phyloP scores from a whole-genome alignment of 345 rosid genomes.

The Kernera saxatilis region DNA sequence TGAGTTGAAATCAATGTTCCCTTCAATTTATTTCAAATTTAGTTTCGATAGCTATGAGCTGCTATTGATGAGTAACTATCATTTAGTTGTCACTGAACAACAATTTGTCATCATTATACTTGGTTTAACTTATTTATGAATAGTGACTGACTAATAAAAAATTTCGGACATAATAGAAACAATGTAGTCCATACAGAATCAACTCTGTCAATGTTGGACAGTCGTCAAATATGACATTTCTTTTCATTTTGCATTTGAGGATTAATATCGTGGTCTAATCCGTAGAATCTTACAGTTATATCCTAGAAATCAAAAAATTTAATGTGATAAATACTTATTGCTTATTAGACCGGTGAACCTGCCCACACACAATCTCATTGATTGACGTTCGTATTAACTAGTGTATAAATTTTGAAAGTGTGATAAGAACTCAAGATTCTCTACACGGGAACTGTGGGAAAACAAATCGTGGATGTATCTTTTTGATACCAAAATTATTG shows the following conservation, averaged over 20 bases:
- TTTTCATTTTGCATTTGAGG: neutral
- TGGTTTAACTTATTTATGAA: neutral
- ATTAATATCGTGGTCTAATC: neutral
- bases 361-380: constrained; percentile 6
- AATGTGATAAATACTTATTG: neutral
- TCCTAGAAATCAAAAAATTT: neutral
- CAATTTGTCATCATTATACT: constrained; percentile 11
- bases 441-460: neutral
- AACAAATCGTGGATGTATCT: neutral
- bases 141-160: neutral
- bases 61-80: neutral
- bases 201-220: neutral
- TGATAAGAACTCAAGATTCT: neutral
- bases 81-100: neutral
- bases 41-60: neutral
- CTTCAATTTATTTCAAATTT: neutral
- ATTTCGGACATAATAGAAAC: neutral
- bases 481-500: neutral
- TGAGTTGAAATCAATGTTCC: constrained; percentile 6
- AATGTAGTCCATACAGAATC: neutral
- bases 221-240: neutral
- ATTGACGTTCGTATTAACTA: constrained; percentile 1
- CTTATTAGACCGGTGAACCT: neutral
- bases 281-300: neutral
- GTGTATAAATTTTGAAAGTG: neutral